phyloP scores from a whole-genome alignment of 176 grass and related monocot species.

The Rhynchospora breviuscula region DNA sequence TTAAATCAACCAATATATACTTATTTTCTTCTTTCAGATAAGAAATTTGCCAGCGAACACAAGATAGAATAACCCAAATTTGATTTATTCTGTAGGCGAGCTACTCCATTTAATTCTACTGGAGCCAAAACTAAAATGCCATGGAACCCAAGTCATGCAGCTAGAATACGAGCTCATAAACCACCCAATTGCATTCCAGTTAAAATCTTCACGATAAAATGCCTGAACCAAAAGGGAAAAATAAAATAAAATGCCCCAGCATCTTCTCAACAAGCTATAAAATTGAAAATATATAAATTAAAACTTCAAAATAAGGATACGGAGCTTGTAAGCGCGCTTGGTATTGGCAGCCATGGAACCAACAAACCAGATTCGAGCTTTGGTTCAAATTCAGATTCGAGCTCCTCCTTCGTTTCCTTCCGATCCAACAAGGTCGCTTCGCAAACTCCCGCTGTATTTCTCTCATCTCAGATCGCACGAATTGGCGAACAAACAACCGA shows the following conservation, averaged over 20 bases:
- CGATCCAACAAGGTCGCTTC: constrained; percentile 16
- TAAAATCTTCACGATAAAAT: neutral
- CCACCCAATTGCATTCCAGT: neutral
- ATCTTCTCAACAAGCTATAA: constrained; percentile 8
- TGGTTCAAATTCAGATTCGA: constrained; percentile 2
- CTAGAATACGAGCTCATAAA: neutral
- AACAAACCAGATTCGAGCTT: neutral
- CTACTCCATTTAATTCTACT: neutral
- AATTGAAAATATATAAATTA: constrained; percentile 13
- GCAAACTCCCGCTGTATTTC: neutral
- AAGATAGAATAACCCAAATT: neutral
- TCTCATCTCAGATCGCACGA: constrained; percentile 80
- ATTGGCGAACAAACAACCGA: constrained; percentile 33
- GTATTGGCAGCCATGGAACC: constrained; percentile 78
- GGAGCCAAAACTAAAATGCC: neutral
- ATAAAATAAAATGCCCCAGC: neutral
- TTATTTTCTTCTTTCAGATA: neutral
- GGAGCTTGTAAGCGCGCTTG: constrained; percentile 99
- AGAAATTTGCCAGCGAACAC: neutral
- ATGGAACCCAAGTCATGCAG: constrained; percentile 5
- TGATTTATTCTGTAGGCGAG: neutral
- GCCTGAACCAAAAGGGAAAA: neutral
- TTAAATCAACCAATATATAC: neutral
- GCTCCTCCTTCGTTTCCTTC: constrained; percentile 14
- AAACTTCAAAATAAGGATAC: constrained; percentile 58